These are phyloP conservation scores for Ilyonectria robusta DNA, from an alignment of 2,329 filamentous ascomycete genomes.

Conservation along the genomic window DNA sequence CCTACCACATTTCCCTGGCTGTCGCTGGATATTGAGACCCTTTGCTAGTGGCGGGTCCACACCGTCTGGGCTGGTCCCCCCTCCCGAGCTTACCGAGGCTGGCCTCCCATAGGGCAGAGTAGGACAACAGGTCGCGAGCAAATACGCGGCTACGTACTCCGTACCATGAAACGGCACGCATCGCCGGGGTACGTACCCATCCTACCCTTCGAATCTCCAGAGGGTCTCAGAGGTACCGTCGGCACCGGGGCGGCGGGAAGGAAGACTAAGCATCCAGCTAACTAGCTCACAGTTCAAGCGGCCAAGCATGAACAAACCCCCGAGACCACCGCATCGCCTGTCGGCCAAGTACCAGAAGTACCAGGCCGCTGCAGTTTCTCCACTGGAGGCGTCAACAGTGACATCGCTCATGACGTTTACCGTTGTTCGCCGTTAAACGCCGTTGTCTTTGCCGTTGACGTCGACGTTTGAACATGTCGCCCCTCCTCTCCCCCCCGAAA, in stretches of 20 bases:
- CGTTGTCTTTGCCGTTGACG: background rate
- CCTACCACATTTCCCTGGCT: slow-evolving; percentile 22
- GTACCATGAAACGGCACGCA: background rate
- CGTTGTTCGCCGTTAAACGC: background rate
- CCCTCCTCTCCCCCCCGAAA: background rate
- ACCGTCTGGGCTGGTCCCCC: slow-evolving; percentile 16
- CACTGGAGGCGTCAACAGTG: background rate
- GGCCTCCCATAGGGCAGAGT: slow-evolving; percentile 26
- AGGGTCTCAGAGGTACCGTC: background rate
- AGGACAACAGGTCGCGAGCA: background rate
- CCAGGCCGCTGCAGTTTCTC: background rate
- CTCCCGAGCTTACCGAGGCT: slow-evolving; percentile 27
- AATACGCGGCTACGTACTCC: slow-evolving; percentile 1
- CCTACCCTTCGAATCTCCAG: background rate
- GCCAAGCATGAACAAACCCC: background rate
- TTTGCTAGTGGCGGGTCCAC: slow-evolving; percentile 25
- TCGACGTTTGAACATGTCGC: background rate
- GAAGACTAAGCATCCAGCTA: background rate
- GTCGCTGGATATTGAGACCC: slow-evolving; percentile 12
- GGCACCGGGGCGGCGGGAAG: background rate
- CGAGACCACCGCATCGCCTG: background rate
- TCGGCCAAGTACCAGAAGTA: background rate
- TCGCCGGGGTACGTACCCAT: background rate
- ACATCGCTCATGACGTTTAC: background rate
- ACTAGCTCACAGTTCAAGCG: background rate